A percentile compares a stretch with the other conserved stretches of the same genome.
Conservation (phyloP, 345 rosid genomes). For the Mallotus nudiflorus region DNA sequence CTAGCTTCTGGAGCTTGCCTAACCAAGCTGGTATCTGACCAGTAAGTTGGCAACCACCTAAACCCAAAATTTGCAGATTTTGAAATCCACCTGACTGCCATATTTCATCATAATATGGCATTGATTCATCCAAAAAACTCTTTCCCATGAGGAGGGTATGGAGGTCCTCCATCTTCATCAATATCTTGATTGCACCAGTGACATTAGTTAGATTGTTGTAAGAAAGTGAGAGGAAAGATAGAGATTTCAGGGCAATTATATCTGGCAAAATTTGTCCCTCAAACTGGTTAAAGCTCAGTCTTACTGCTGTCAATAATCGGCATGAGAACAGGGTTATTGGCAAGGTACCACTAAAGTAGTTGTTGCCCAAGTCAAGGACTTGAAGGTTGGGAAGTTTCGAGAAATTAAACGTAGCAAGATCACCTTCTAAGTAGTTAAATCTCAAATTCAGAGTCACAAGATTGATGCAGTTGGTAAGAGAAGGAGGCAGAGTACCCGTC, state of each 20-base stretch:
- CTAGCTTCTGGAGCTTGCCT: conserved; percentile 47
- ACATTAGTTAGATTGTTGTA: no score
- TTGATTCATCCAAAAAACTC: conserved; percentile 52
- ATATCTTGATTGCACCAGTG: no score
- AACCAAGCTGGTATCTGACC: conserved; percentile 79
- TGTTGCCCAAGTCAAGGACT: conserved; percentile 79
- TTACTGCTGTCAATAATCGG: conserved; percentile 63
- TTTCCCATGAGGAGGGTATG: conserved; percentile 59
- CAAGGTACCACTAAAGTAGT: conserved; percentile 65
- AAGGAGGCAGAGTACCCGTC: conserved; percentile 59
- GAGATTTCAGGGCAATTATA: no score
- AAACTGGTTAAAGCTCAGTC: conserved; percentile 70
- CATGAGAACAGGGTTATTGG: conserved; percentile 70
- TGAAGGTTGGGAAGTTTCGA: conserved; percentile 53
- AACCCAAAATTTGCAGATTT: conserved; percentile 59
- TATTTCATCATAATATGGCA: conserved; percentile 45
- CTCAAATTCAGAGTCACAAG: conserved; percentile 59
- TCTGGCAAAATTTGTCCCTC: no score
- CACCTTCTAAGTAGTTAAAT: conserved; percentile 60
- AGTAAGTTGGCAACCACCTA: conserved; percentile 62
- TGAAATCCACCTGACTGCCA: conserved; percentile 49
- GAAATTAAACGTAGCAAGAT: conserved; percentile 56
- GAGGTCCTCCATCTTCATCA: conserved; percentile 63
- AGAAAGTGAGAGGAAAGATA: no score
- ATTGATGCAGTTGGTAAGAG: conserved; percentile 62